Conservation (phyloP, 2,329 filamentous ascomycete genomes). For the Myriosclerotinia curreyana region DNA sequence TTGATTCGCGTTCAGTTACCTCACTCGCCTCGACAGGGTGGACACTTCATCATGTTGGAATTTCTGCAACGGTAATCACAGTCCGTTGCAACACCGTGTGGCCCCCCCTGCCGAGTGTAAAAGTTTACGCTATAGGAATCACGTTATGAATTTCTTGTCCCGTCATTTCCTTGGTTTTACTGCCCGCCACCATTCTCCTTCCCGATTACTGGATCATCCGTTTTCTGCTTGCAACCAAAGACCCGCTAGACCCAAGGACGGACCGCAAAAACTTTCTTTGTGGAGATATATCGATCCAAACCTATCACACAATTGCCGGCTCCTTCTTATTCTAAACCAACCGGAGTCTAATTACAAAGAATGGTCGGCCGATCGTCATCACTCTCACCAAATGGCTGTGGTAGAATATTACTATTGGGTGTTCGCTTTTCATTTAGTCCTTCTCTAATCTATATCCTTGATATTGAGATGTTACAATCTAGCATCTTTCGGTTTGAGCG, state of each 20-base stretch:
- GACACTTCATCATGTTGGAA: slow-evolving; percentile 26
- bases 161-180: slow-evolving; percentile 27
- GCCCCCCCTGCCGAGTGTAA: slow-evolving; percentile 28
- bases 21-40: slow-evolving; percentile 29
- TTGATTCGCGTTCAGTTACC: slow-evolving; percentile 17
- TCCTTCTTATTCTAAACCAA: slow-evolving; percentile 25
- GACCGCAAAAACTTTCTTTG: slow-evolving; percentile 27
- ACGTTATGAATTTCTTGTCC: slow-evolving; percentile 36
- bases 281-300: slow-evolving; percentile 24
- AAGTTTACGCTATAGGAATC: slow-evolving; percentile 29
- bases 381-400: slow-evolving; percentile 2
- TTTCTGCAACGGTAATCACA: slow-evolving; percentile 23
- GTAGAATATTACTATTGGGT: slow-evolving; percentile 14
- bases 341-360: slow-evolving; percentile 23
- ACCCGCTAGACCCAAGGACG: slow-evolving; percentile 24
- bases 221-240: slow-evolving; percentile 26
- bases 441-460: slow-evolving; percentile 24
- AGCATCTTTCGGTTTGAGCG: slow-evolving; percentile 19
- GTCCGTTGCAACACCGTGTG: slow-evolving; percentile 26
- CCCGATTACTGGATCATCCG: slow-evolving; percentile 29
- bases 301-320: slow-evolving; percentile 32
- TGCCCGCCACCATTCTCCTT: slow-evolving; percentile 24
- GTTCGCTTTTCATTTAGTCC: slow-evolving; percentile 12
- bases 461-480: slow-evolving; percentile 15
- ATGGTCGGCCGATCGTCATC: slow-evolving; percentile 18